Base-by-base conservation (phyloP, 805 yeast genomes). In the Hanseniaspora nectarophila region DNA sequence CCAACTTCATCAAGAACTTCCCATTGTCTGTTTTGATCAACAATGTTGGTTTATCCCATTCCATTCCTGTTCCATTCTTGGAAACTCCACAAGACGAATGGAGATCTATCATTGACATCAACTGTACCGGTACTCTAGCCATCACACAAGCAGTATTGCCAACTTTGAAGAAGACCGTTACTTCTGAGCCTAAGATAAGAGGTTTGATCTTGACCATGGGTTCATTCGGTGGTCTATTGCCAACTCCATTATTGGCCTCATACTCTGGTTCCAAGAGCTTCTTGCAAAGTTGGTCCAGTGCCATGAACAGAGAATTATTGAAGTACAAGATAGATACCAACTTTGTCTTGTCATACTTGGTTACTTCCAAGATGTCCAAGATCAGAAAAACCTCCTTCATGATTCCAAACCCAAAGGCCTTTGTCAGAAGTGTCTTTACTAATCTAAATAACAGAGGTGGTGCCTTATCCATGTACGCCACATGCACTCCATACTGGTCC, bases 241-340 rank as follows among this genome's bases (percentile, higher is more conserved):
- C 98, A 53, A 82, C 95, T 12, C 97, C 98, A 21, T 74, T 80
- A 59, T 75, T 92, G 60, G 95, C 97, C 18, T 84, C 89, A 10
- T 92, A 92, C 71, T 84, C 97, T 18, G 98, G 98, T 23, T 87
- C 97, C 44, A 92, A 92, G 71, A 87, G 95, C 6, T 92, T 92
- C 67, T 74, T 92, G 64, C 97, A 92, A 70, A 78, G 80, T 54
- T 92, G 98, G 97, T 85, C 92, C 45, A 71, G 77, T 48, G 88
- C 96, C 1, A 73, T 92, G 58, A 84, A 95, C 16, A 88, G 89
- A 33, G 98, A 92, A 68, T 73, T 92, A 61, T 70, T 73, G 50
- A 67, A 76, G 0, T 65, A 75, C 50, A 78, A 80, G 21, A 75
- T 92, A 57, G 98, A 92, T 62, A 97, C 87, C 54, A 88, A 90